Base-by-base conservation (phyloP, 2,329 filamentous ascomycete genomes). In the Botrytis squamosa region DNA sequence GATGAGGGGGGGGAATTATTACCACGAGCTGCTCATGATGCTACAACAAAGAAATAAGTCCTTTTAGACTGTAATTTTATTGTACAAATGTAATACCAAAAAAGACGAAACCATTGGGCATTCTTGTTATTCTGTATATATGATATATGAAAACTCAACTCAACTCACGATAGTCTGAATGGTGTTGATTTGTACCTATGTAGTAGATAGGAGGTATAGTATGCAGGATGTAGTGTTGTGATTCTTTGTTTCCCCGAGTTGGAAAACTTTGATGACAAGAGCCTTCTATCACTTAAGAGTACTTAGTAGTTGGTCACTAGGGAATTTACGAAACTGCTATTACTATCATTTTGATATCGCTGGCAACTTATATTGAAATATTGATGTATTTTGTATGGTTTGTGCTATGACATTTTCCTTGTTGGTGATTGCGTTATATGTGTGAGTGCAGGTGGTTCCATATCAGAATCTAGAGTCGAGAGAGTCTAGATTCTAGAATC, bases 21-120 rank as follows among this genome's bases (percentile, higher is more conserved):
- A 14, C 86, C 86, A 33, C 87, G 86, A 80, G 84, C 85, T 55
- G 83, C 82, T 75, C 84, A 86, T 76, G 86, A 88, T 77, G 80
- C 81, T 72, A 76, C 75, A 9, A 72, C 73, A 55, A 76, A 59
- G 38, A 60, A 78, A 71, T 77, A 77, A 68, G 66, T 44, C 66
- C 36, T 44, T 42, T 75, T 14, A 72, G 49, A 57, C 46, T 72
- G 38, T 67, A 72, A 62, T 73, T 46, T 60, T 73, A 44, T 66
- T 79, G 77, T 78, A 79, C 72, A 77, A 70, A 76, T 77, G 72
- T 79, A 79, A 74, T 72, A 57, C n/a, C 52, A 57, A 57, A 76
- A 72, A 72, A 74, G 73, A 64, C 65, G 66, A 65, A 55, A 55
- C 16, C 4, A 14, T 46, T 25, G 44, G 33, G 8, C 44, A 33